A percentile compares a stretch with the other conserved stretches of the same genome.
Evolutionary conservation across 805 yeast species (phyloP).

Genomic region (Diddensiella transvaalensis): DNA sequence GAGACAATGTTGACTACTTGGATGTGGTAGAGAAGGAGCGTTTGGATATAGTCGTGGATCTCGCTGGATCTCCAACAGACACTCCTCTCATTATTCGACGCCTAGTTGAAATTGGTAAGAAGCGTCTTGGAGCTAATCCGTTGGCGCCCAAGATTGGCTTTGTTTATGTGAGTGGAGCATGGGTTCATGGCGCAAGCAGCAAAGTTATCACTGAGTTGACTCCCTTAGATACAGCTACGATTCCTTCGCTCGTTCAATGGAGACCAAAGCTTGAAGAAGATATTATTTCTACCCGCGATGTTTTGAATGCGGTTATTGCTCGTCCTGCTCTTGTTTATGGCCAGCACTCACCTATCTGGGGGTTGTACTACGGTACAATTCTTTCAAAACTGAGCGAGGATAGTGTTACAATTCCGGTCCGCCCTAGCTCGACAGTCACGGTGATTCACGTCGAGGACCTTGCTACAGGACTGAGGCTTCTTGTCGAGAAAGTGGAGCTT

Average conservation of each 20-base stretch:
- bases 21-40: slow-evolving; percentile 8
- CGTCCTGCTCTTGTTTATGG: slow-evolving; percentile 15
- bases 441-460: slow-evolving; percentile 14
- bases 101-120: slow-evolving; percentile 2
- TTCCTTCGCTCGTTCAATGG: slow-evolving; percentile 10
- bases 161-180: slow-evolving; percentile 8
- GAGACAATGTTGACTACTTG: slow-evolving; percentile 4
- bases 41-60: slow-evolving; percentile 12
- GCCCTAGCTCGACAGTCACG: not conserved
- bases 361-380: slow-evolving; percentile 4
- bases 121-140: not conserved
- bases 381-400: not conserved
- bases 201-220: slow-evolving; percentile 9
- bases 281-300: slow-evolving; percentile 1
- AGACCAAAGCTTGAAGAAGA: slow-evolving; percentile 8
- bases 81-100: slow-evolving; percentile 1
- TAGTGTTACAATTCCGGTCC: not conserved
- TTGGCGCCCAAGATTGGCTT: slow-evolving; percentile 8
- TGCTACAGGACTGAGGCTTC: slow-evolving; percentile 1
- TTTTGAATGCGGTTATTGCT: slow-evolving; percentile 6
- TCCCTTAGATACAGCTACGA: not conserved
- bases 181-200: slow-evolving; percentile 12
- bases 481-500: not conserved
- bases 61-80: slow-evolving; percentile 7
- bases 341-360: slow-evolving; percentile 13